Evolutionary conservation across 192 early-diverging fungal genomes (phyloP).

Genomic region (Thamnidium elegans): DNA sequence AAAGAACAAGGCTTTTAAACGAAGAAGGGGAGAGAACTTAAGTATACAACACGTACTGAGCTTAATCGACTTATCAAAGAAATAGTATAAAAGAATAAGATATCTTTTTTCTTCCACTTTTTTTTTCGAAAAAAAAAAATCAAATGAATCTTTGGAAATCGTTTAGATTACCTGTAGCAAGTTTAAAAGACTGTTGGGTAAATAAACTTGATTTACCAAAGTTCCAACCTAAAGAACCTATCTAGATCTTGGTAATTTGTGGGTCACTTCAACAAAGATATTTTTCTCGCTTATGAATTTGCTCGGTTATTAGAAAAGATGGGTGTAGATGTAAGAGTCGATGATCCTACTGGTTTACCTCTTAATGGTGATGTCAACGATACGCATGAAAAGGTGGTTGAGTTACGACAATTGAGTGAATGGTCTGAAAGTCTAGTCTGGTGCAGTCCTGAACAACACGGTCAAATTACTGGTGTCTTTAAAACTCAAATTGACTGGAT

Average conservation of each 20-base stretch:
- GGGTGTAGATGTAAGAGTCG: conserved; percentile 48
- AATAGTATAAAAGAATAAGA: too few species aligned
- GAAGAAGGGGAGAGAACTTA: too few species aligned
- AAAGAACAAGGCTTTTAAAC: too few species aligned
- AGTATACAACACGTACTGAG: too few species aligned
- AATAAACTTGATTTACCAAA: too few species aligned
- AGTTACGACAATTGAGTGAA: conserved; percentile 43
- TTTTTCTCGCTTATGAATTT: conserved; percentile 50
- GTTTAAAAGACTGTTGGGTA: too few species aligned
- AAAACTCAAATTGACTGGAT: conserved; percentile 18
- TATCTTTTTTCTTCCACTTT: too few species aligned
- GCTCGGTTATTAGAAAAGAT: conserved; percentile 47
- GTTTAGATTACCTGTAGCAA: too few species aligned
- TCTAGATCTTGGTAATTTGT: conserved; percentile 47
- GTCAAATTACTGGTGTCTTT: conserved; percentile 49
- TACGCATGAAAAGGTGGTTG: conserved; percentile 46
- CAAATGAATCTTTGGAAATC: too few species aligned
- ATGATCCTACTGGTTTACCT: conserved; percentile 47
- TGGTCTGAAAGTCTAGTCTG: conserved; percentile 56
- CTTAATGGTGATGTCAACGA: conserved; percentile 50
- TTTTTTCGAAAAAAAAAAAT: too few species aligned
- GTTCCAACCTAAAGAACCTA: conserved; percentile 5
- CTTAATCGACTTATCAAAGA: too few species aligned
- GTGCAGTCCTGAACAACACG: conserved; percentile 54
- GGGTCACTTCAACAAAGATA: conserved; percentile 46